phyloP scores from a whole-genome alignment of 2,329 filamentous ascomycete species.

The Uncinocarpus reesii region DNA sequence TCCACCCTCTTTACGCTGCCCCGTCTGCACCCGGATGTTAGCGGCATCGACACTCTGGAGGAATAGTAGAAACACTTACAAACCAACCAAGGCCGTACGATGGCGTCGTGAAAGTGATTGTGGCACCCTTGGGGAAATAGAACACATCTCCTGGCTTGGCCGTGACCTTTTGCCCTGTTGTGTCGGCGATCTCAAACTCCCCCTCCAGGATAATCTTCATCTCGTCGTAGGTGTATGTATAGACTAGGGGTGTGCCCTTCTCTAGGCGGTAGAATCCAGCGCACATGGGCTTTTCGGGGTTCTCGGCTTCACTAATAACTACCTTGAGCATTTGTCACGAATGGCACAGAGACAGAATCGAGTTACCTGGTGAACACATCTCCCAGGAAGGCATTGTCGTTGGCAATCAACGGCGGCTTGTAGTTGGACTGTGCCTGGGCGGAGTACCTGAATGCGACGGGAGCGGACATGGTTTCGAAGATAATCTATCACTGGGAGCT shows the following conservation, averaged over 20 bases:
- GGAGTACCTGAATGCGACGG: constrained; percentile 43
- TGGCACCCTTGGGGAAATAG: constrained; percentile 56
- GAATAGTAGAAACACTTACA: constrained; percentile 23
- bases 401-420: constrained; percentile 56
- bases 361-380: constrained; percentile 48
- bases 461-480: constrained; percentile 10
- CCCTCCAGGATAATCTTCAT: constrained; percentile 66
- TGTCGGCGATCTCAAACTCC: constrained; percentile 54
- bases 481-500: background rate
- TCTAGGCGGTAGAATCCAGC: constrained; percentile 58
- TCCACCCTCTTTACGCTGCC: constrained; percentile 13
- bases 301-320: constrained; percentile 40
- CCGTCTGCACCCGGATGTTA: constrained; percentile 8
- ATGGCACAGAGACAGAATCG: background rate
- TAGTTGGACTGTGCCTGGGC: constrained; percentile 49
- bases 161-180: constrained; percentile 49
- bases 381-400: constrained; percentile 58
- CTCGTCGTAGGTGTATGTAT: constrained; percentile 61
- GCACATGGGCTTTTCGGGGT: constrained; percentile 51
- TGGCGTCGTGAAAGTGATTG: constrained; percentile 55
- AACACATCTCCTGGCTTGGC: constrained; percentile 56
- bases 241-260: constrained; percentile 56
- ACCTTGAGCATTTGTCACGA: background rate
- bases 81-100: constrained; percentile 54
- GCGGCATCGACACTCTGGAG: background rate